Evolutionary conservation across 805 yeast species (phyloP), one percentile per base, ranked within the genome.

Genomic region (Kodamaea leandrae): DNA sequence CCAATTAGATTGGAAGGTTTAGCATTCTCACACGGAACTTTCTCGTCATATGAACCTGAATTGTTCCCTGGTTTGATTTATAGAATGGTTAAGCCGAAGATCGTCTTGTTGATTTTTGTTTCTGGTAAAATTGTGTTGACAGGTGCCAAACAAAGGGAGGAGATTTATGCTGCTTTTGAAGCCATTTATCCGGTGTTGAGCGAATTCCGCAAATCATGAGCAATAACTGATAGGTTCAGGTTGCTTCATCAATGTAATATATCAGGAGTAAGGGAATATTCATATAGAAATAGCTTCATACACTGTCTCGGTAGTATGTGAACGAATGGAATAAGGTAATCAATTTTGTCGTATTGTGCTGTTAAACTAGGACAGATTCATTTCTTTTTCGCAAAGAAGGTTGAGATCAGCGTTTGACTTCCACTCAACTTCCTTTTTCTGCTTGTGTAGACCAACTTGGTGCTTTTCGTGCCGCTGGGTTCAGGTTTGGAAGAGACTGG

Each of bases 51-150:
- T 60, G 99, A 93, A 66, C 99, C 99, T 3, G 99, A 93, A 66
- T 73, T 93, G 60, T 93, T 93, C 66, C 99, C 99, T 2, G 99
- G 99, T 58, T 77, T 93, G 54, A 93, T 93, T 68, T 93, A 93
- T 74, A 88, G 99, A 77, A 93, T 93, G 99, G 99, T 93, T 54
- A 91, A 91, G 64, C 99, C 99, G 13, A 93, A 93, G 66, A 93
- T 93, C 68, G 99, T 93, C 39, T 71, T 93, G 57, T 77, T 93
- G 67, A 90, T 93, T 54, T 93, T 93, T 64, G 99, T 93, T 37
- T 86, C 96, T 20, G 99, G 99, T 24, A 93, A 93, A 65, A 93
- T 93, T 66, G 99, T 93, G 39, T 73, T 93, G 53, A 93, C 99
- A 6, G 99, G 99, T 74, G 99, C 99, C 14, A 93, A 93, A 64